These are phyloP conservation scores for Thelephora aurantiotincta DNA, from an alignment of 768 basidiomycete species.

Conservation along the genomic window DNA sequence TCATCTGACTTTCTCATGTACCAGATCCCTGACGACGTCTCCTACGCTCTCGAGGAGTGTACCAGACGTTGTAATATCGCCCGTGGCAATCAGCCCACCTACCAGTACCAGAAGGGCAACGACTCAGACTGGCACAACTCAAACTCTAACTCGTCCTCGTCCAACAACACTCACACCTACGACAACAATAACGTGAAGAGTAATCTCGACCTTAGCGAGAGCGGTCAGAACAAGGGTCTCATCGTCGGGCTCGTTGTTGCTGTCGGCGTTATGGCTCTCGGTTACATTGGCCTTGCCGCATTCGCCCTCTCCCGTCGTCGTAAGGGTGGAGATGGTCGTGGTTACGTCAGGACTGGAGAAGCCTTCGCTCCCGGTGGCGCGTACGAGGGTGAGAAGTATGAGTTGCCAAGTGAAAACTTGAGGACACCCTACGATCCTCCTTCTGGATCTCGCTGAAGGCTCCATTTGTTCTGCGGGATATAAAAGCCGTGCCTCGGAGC, in stretches of 20 bases:
- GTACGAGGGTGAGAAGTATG: not conserved
- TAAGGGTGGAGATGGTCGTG: no score
- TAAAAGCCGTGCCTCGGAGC: no score
- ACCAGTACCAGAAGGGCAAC: slow-evolving; percentile 14
- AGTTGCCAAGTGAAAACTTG: not conserved
- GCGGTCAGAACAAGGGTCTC: not conserved
- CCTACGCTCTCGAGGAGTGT: slow-evolving; percentile 15
- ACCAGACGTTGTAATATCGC: slow-evolving; percentile 14
- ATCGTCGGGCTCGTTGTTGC: not conserved
- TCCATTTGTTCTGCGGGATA: no score
- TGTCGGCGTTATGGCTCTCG: not conserved
- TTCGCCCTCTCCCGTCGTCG: not conserved
- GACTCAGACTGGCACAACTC: slow-evolving; percentile 11
- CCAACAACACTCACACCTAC: not conserved
- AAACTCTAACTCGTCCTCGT: not conserved
- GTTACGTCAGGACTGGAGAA: not conserved
- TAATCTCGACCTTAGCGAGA: not conserved
- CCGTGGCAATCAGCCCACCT: slow-evolving; percentile 12
- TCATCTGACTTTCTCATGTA: not conserved
- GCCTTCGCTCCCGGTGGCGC: not conserved
- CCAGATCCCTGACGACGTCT: slow-evolving; percentile 18
- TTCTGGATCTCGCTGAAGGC: not conserved
- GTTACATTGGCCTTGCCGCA: not conserved
- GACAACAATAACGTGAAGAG: not conserved
- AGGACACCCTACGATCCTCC: not conserved